A percentile compares a stretch with the other conserved stretches of the same genome.
phyloP scores from a whole-genome alignment of 1,284 basidiomycete species.

The Naganishia sp. region DNA sequence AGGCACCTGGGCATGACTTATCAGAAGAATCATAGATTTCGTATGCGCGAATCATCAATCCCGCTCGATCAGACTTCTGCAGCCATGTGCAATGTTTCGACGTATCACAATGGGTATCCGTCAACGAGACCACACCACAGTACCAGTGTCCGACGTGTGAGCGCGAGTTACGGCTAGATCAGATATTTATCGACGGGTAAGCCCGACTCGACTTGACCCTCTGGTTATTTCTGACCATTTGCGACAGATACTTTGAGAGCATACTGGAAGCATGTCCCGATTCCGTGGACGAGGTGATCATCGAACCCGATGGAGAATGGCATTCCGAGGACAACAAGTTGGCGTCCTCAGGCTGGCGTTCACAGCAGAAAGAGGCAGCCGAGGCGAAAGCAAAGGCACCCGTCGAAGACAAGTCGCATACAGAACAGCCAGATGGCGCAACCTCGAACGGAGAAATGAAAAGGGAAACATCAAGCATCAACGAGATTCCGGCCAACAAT shows the following conservation, averaged over 20 bases:
- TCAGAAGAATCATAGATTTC: constrained; percentile 63
- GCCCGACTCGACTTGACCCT: constrained; percentile 40
- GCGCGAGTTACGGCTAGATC: constrained; percentile 71
- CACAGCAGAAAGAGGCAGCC: constrained; percentile 52
- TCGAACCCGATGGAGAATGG: constrained; percentile 95
- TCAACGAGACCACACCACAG: constrained; percentile 95
- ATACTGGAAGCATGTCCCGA: constrained; percentile 79
- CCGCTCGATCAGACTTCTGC: constrained; percentile 81
- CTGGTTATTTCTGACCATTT: constrained; percentile 7
- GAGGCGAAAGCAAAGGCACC: constrained; percentile 39
- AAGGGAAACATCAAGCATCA: background rate
- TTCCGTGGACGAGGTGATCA: constrained; percentile 82
- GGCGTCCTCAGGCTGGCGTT: constrained; percentile 70
- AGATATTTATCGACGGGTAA: constrained; percentile 88
- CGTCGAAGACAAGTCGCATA: constrained; percentile 5
- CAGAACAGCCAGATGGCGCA: background rate
- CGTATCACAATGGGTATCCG: constrained; percentile 86
- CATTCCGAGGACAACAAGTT: constrained; percentile 84
- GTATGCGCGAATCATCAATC: constrained; percentile 80
- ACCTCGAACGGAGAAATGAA: background rate
- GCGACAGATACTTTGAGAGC: constrained; percentile 71
- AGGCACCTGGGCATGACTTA: no score
- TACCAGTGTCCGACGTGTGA: constrained; percentile 97
- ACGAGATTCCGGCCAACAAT: background rate
- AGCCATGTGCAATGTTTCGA: constrained; percentile 96